Evolutionary conservation across 331 rosid species (phyloP), one percentile per base, ranked within the genome.

Genomic region (Malus hybrid): DNA sequence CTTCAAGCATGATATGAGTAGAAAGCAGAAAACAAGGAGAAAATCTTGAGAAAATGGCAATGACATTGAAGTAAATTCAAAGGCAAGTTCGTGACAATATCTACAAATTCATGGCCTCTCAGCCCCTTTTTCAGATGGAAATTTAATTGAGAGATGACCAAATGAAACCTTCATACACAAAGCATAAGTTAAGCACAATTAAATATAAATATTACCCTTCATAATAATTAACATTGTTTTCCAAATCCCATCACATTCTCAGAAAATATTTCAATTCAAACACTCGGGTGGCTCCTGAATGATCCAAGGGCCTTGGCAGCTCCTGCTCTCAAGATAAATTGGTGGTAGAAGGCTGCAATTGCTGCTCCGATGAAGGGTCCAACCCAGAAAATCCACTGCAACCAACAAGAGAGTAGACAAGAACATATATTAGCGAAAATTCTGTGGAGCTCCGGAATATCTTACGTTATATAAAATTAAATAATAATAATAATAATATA

Each of bases 351-450:
- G 2, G 98, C 96, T 77, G 98, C 97, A 63, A 91, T 84, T 52
- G 96, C 97, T 64, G 97, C 98, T 26, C 98, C 98, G 26, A 81
- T 44, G 46, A 93, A 87, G 61, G 98, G 98, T 80, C 98, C 98
- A 9, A 86, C 97, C 97, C 97, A 93, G 67, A 94, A 94, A 61
- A 94, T 77, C 98, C 98, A 94, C 98, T 93, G 85, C 32, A 22
- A 84, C 79, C 18, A 82, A 66, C 79, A 6, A 60, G 3, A 42
- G 5, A 42, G 5, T 10, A 42, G 48, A 42, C 48, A 3, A 42
- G 48, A 42, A 42, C 5, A 42, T 42, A 42, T 10, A 42, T 42
- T 10, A 42, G 48, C 5, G 48, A 42, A 42, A 42, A 42, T 42
- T 42, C 46, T 2, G 13, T 0, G 13, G 46, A 9, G 46, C 4